phyloP scores from a whole-genome alignment of 257 asterid genomes.

The Striga asiatica region DNA sequence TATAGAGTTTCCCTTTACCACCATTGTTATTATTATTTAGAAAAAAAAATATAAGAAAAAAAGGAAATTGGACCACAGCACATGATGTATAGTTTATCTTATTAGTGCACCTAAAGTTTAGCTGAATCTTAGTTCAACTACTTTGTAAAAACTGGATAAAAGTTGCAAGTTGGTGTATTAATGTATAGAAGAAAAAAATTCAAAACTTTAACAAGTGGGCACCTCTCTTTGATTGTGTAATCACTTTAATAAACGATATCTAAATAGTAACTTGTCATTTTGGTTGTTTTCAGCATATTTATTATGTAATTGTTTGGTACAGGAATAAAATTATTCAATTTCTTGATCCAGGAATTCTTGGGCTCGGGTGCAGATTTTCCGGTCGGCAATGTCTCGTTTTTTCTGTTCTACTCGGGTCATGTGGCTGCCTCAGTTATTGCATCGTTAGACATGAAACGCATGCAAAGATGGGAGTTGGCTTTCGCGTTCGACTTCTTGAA shows the following conservation, averaged over 20 bases:
- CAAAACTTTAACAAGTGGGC: neutral
- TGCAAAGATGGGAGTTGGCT: constrained; percentile 67
- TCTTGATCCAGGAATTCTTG: constrained; percentile 61
- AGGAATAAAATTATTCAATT: neutral
- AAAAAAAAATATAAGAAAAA: too few species aligned
- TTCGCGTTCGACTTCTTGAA: constrained; percentile 54
- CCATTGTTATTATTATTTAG: too few species aligned
- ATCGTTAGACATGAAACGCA: constrained; percentile 74
- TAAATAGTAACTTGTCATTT: too few species aligned
- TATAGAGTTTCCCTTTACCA: too few species aligned
- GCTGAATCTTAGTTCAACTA: neutral
- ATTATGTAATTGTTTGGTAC: too few species aligned
- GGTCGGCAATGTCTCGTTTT: constrained; percentile 89
- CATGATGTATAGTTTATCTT: neutral
- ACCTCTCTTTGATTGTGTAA: too few species aligned
- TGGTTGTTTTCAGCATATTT: too few species aligned
- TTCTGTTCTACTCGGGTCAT: constrained; percentile 82
- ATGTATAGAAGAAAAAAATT: too few species aligned
- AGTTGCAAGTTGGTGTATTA: neutral
- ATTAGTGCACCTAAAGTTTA: neutral
- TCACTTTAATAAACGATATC: too few species aligned
- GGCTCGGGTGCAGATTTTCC: constrained; percentile 95
- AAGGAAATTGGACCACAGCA: too few species aligned
- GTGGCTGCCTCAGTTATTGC: constrained; percentile 93
- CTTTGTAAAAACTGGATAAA: neutral